Conservation (phyloP, 2,329 filamentous ascomycete species). For the Rutstroemia sydowiana region DNA sequence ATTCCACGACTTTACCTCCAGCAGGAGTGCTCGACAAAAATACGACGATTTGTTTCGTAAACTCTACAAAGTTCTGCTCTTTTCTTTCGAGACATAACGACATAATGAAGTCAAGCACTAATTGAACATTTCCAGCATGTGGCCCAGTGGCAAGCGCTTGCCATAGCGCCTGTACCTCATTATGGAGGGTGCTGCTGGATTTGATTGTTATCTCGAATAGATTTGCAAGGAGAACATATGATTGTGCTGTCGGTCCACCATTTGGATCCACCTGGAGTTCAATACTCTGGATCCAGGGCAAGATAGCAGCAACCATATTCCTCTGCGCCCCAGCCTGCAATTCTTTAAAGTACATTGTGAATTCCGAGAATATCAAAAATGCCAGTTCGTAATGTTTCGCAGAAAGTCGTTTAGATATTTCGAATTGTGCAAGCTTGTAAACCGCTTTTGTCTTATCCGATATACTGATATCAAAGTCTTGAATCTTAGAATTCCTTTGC, state of each 20-base stretch:
- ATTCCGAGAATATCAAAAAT: conserved; percentile 93
- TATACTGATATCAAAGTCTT: conserved; percentile 97
- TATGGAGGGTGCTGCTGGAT: conserved; percentile 79
- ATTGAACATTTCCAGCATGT: conserved; percentile 85
- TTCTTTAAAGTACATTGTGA: conserved; percentile 86
- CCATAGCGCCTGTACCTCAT: conserved; percentile 96
- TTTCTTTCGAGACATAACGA: conserved; percentile 83
- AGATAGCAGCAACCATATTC: conserved; percentile 87
- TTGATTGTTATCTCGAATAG: conserved; percentile 94
- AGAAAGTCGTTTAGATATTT: conserved; percentile 84
- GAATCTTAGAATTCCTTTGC: conserved; percentile 79
- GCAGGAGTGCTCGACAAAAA: conserved; percentile 82
- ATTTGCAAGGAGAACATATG: conserved; percentile 92
- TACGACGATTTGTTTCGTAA: conserved; percentile 96
- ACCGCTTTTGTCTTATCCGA: conserved; percentile 97
- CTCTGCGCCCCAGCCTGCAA: conserved; percentile 75
- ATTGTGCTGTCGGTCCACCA: conserved; percentile 81
- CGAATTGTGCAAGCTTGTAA: conserved; percentile 95
- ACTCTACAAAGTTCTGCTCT: conserved; percentile 97
- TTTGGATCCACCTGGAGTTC: conserved; percentile 89
- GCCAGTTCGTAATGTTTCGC: conserved; percentile 84
- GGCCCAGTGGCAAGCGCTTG: conserved; percentile 91
- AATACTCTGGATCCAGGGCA: conserved; percentile 94
- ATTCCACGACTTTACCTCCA: conserved; percentile 88
- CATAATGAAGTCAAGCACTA: conserved; percentile 96